Evolutionary conservation across 208 protist species (phyloP).

Genomic region (Wallacemonas sp.): DNA sequence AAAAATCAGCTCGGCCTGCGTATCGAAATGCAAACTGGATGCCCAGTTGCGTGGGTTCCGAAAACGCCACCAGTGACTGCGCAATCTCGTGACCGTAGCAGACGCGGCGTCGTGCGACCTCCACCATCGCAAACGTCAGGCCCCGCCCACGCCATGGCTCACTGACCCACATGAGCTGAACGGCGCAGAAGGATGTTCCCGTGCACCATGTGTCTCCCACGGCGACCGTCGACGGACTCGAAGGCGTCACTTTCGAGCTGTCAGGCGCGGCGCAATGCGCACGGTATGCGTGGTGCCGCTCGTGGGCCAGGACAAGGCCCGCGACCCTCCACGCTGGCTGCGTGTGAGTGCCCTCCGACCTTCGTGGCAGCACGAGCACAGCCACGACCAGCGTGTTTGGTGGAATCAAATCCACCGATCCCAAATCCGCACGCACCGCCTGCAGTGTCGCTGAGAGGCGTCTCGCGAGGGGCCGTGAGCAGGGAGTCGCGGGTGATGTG

Average conservation of each 20-base stretch:
- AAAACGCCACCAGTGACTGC: constrained; percentile 52
- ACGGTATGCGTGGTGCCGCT: constrained; percentile 20
- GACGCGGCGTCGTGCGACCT: constrained; percentile 32
- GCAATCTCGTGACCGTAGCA: constrained; percentile 60
- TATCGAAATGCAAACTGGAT: constrained; percentile 49
- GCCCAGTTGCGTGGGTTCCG: constrained; percentile 56
- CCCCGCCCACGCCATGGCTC: constrained; percentile 26
- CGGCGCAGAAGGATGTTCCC: constrained; percentile 49
- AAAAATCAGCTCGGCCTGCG: constrained; percentile 39
- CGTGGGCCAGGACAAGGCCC: constrained; percentile 26
- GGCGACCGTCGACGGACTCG: neutral
- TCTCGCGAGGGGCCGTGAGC: neutral
- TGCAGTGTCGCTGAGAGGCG: constrained; percentile 9
- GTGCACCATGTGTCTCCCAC: constrained; percentile 39
- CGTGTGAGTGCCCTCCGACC: neutral
- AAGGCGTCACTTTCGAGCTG: no score
- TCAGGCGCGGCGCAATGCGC: neutral
- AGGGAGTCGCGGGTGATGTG: neutral
- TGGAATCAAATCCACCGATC: constrained; percentile 28
- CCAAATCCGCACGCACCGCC: constrained; percentile 18
- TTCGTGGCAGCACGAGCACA: constrained; percentile 6
- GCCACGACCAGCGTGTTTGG: constrained; percentile 22
- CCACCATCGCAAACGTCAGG: constrained; percentile 36
- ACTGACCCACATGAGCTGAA: constrained; percentile 64
- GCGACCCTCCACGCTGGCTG: constrained; percentile 11